phyloP scores from a whole-genome alignment of 306 rosid genomes.

The Betula pendula region DNA sequence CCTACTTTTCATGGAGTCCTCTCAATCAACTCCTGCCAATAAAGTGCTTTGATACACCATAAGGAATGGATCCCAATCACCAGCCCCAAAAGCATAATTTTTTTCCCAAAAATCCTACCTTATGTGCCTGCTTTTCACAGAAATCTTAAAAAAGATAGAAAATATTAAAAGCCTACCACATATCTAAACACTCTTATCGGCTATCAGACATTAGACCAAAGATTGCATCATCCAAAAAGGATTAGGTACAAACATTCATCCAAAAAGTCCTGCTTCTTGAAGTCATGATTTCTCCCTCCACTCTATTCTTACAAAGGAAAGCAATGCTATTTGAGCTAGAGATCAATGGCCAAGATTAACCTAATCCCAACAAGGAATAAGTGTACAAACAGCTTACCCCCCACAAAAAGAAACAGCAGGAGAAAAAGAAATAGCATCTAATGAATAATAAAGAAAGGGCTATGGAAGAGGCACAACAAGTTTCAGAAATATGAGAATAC shows the following conservation, averaged over 20 bases:
- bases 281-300: too few species aligned
- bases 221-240: too few species aligned
- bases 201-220: too few species aligned
- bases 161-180: neutral
- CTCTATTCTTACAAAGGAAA: too few species aligned
- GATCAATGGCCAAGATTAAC: neutral
- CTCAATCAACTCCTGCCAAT: neutral
- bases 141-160: neutral
- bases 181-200: neutral
- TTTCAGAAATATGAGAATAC: neutral
- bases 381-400: neutral
- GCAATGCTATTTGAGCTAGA: too few species aligned
- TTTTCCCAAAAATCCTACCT: neutral
- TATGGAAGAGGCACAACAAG: neutral
- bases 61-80: neutral
- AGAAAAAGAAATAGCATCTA: neutral
- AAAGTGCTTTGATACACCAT: neutral
- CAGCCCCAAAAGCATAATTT: neutral
- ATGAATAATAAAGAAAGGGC: neutral
- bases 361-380: neutral
- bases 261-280: too few species aligned
- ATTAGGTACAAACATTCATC: too few species aligned
- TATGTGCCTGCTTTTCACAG: neutral
- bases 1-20: neutral
- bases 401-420: neutral